phyloP scores from a whole-genome alignment of 2,329 filamentous ascomycete genomes.

The Clonostachys byssicola region DNA sequence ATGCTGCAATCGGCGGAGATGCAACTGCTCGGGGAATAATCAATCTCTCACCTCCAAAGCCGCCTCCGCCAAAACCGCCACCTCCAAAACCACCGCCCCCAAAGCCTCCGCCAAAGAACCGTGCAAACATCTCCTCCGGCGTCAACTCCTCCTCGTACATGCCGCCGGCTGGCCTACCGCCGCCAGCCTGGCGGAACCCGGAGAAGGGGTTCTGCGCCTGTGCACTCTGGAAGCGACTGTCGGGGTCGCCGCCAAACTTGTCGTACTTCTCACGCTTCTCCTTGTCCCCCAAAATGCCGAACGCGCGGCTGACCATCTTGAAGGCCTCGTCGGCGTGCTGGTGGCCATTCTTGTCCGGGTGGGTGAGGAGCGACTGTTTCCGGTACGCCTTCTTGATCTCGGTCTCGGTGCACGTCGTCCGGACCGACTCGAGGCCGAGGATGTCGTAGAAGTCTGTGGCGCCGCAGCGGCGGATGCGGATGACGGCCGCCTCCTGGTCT shows the following conservation, averaged over 20 bases:
- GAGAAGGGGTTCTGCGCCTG: slow-evolving; percentile 60
- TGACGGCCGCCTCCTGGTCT: slow-evolving; percentile 87
- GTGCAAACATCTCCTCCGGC: slow-evolving; percentile 93
- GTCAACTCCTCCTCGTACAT: slow-evolving; percentile 91
- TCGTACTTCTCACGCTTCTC: slow-evolving; percentile 70
- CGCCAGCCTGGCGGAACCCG: slow-evolving; percentile 45
- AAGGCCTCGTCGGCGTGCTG: slow-evolving; percentile 95
- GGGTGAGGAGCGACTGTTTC: slow-evolving; percentile 88
- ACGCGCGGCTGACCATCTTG: slow-evolving; percentile 94
- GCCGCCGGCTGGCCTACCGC: slow-evolving; percentile 47
- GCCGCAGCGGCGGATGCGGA: slow-evolving; percentile 80
- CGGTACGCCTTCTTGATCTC: slow-evolving; percentile 98
- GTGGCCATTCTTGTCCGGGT: slow-evolving; percentile 98
- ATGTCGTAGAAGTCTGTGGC: slow-evolving; percentile 96
- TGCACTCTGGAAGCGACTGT: slow-evolving; percentile 72
- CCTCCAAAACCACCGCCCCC: slow-evolving; percentile 60
- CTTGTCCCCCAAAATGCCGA: slow-evolving; percentile 48
- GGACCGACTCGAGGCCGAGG: slow-evolving; percentile 64
- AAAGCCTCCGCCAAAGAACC: slow-evolving; percentile 87
- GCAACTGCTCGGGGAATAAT: not conserved
- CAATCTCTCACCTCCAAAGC: slow-evolving; percentile 32
- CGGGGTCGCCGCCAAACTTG: slow-evolving; percentile 85
- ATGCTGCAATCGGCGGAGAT: not conserved
- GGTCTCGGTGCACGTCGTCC: slow-evolving; percentile 63
- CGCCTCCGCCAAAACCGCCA: slow-evolving; percentile 30